phyloP scores from a whole-genome alignment of 805 yeast genomes.

The Saturnispora sekii region DNA sequence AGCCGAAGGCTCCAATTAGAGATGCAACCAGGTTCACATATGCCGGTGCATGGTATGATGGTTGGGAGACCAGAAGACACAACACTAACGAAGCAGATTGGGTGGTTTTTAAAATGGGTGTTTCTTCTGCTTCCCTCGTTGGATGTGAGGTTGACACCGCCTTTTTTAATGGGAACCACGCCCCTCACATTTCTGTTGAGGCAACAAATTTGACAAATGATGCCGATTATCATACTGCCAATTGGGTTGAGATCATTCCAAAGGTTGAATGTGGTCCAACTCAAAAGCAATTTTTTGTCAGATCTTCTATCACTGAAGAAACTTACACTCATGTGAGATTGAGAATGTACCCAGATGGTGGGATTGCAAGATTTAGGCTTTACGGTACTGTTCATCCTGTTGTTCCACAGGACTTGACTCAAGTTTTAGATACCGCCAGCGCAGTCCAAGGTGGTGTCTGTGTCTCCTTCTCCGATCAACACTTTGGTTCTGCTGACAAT shows the following conservation, averaged over 20 bases:
- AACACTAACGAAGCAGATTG: slow-evolving; percentile 78
- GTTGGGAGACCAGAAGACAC: slow-evolving; percentile 98
- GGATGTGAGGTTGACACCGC: slow-evolving; percentile 93
- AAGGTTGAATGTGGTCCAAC: slow-evolving; percentile 82
- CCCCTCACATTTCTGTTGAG: slow-evolving; percentile 82
- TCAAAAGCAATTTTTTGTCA: slow-evolving; percentile 72
- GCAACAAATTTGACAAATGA: slow-evolving; percentile 38
- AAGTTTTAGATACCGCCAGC: slow-evolving; percentile 63
- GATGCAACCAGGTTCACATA: slow-evolving; percentile 72
- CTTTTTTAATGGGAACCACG: slow-evolving; percentile 90
- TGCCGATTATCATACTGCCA: slow-evolving; percentile 23
- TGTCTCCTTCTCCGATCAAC: slow-evolving; percentile 77
- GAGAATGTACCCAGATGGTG: slow-evolving; percentile 97
- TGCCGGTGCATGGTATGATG: slow-evolving; percentile 97
- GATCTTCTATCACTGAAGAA: slow-evolving; percentile 46
- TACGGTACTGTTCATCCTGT: slow-evolving; percentile 81
- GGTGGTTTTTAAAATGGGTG: slow-evolving; percentile 80
- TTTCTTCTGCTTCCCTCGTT: slow-evolving; percentile 62
- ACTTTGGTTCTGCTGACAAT: slow-evolving; percentile 88
- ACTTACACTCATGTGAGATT: slow-evolving; percentile 73
- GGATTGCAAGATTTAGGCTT: slow-evolving; percentile 87
- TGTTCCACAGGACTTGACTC: slow-evolving; percentile 36
- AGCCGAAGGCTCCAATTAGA: slow-evolving; percentile 71
- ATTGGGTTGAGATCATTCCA: slow-evolving; percentile 67
- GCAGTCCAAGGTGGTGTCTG: slow-evolving; percentile 87